Conservation (phyloP, 352 stramenopile species). For the Achlya hypogyna region DNA sequence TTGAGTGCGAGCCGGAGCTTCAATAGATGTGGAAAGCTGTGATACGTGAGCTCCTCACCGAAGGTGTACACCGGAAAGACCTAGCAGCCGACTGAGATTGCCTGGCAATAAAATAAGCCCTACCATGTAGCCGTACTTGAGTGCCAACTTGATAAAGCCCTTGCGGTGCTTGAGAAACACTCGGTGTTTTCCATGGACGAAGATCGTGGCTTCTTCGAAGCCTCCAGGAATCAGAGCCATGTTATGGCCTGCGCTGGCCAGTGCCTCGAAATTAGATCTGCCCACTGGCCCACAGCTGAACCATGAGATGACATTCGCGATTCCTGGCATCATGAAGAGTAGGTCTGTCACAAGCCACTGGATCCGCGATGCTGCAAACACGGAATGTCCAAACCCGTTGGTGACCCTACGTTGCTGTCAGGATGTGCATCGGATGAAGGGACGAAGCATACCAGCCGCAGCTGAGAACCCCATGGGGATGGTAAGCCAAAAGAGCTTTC, state of each 20-base stretch:
- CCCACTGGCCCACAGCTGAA: slow-evolving; percentile 43
- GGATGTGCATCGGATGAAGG: too few relatives aligned
- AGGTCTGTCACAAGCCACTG: slow-evolving; percentile 55
- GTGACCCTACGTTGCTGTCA: slow-evolving; percentile 14
- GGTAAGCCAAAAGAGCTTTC: slow-evolving; percentile 46
- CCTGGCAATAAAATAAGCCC: background rate
- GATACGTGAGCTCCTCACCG: slow-evolving; percentile 82
- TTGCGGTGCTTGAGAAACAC: slow-evolving; percentile 85
- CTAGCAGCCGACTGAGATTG: background rate
- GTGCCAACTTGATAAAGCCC: slow-evolving; percentile 89
- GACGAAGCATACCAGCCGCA: slow-evolving; percentile 27
- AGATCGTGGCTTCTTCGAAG: slow-evolving; percentile 93
- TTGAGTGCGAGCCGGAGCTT: slow-evolving; percentile 72
- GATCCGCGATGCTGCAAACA: slow-evolving; percentile 34
- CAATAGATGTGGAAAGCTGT: slow-evolving; percentile 72
- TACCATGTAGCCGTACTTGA: slow-evolving; percentile 85
- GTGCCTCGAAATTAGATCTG: slow-evolving; percentile 34
- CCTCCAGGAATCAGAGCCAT: slow-evolving; percentile 83
- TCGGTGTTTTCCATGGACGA: slow-evolving; percentile 61
- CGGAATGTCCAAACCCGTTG: slow-evolving; percentile 41
- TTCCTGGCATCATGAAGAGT: slow-evolving; percentile 56
- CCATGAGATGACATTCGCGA: slow-evolving; percentile 57
- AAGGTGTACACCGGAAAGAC: slow-evolving; percentile 85
- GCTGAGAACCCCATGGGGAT: slow-evolving; percentile 59
- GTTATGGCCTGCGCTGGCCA: slow-evolving; percentile 48